phyloP scores from a whole-genome alignment of 257 asterid species.

The Scutellaria galericulata region DNA sequence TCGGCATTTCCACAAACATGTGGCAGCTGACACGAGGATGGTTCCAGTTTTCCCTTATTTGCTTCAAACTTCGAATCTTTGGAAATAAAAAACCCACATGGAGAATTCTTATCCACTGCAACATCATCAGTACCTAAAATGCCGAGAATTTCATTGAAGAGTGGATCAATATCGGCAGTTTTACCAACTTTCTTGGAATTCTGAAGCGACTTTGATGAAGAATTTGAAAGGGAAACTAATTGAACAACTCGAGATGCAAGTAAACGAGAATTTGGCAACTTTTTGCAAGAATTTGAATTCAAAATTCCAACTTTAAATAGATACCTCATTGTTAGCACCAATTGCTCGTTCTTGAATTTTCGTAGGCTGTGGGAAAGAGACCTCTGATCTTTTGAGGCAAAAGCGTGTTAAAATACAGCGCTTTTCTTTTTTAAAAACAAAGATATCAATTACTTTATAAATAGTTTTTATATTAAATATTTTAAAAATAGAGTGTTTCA shows the following conservation, averaged over 20 bases:
- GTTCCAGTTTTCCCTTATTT: neutral
- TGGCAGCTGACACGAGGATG: constrained; percentile 34
- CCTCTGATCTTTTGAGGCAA: neutral
- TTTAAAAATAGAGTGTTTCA: neutral
- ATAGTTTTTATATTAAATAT: too few species aligned
- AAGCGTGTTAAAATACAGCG: constrained; percentile 8
- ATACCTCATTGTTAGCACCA: constrained; percentile 40
- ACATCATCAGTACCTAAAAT: constrained; percentile 58
- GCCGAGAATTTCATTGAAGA: constrained; percentile 71
- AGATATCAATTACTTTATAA: too few species aligned
- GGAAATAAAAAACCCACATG: constrained; percentile 33
- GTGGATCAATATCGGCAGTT: constrained; percentile 43
- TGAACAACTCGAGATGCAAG: constrained; percentile 40
- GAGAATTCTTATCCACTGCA: constrained; percentile 31
- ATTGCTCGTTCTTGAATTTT: neutral
- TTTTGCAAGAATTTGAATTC: constrained; percentile 34
- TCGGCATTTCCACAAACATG: constrained; percentile 69
- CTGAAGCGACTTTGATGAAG: constrained; percentile 38
- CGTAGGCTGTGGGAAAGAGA: neutral
- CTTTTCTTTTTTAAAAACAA: neutral
- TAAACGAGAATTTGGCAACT: constrained; percentile 25
- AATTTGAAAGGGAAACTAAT: constrained; percentile 34
- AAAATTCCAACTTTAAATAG: constrained; percentile 37
- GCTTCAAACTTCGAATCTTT: constrained; percentile 32
- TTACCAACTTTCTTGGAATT: constrained; percentile 37